Conservation (phyloP, 2,329 filamentous ascomycete genomes). For the Monilinia fructigena region DNA sequence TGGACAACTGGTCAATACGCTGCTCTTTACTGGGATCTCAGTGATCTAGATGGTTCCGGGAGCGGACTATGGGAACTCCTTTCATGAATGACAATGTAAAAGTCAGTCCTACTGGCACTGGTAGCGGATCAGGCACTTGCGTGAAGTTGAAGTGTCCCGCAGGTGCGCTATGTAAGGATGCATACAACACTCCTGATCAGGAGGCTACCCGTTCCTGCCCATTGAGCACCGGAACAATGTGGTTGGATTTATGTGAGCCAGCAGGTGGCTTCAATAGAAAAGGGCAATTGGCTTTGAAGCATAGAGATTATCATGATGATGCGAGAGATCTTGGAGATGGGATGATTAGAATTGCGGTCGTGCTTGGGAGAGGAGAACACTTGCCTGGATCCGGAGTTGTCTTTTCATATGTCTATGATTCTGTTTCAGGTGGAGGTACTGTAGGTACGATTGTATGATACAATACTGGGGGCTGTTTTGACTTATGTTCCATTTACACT, state of each 20-base stretch:
- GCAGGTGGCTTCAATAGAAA: slow-evolving; percentile 2
- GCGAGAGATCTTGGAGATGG: neutral
- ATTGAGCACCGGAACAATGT: slow-evolving; percentile 15
- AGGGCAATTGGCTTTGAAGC: slow-evolving; percentile 18
- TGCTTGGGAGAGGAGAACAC: neutral
- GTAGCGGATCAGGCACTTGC: slow-evolving; percentile 18
- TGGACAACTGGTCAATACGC: slow-evolving; percentile 18
- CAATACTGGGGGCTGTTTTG: neutral
- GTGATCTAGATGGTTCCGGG: slow-evolving; percentile 22
- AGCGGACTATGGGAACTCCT: slow-evolving; percentile 20
- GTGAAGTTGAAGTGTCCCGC: slow-evolving; percentile 17
- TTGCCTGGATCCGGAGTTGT: slow-evolving; percentile 6
- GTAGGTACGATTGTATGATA: slow-evolving; percentile 2
- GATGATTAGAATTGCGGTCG: neutral
- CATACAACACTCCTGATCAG: slow-evolving; percentile 21
- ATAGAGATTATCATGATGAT: neutral
- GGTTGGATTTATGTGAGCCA: slow-evolving; percentile 22
- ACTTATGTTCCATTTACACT: slow-evolving; percentile 16
- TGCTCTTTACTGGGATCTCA: slow-evolving; percentile 23
- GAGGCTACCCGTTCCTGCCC: slow-evolving; percentile 15
- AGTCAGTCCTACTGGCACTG: slow-evolving; percentile 18
- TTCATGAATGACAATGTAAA: slow-evolving; percentile 22
- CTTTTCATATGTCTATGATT: neutral
- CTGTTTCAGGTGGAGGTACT: neutral
- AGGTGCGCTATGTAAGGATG: slow-evolving; percentile 20